Base-by-base conservation (phyloP, 2,329 filamentous ascomycete genomes). In the Arthrobotrys pseudoclavata region DNA sequence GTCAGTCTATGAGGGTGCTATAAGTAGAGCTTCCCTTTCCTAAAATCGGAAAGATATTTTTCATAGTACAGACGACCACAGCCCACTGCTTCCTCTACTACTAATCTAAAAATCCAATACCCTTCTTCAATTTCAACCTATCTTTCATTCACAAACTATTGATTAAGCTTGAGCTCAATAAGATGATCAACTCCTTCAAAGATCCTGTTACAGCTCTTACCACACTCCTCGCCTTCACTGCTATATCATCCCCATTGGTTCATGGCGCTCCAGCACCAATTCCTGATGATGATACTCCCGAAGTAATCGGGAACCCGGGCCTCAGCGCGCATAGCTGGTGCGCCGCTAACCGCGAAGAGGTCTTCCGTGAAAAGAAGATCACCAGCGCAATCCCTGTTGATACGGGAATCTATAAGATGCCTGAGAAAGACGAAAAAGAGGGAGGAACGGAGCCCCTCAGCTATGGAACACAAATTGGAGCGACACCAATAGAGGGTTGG, bases 261-360 rank as follows among this genome's bases (percentile, higher is more conserved):
- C 34, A 31, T n/a, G 22, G 45, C 9, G 47, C 37, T 20, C 50
- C 69, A 61, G 18, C 47, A 26, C 48, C 69, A 62, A 13, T 61
- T 15, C 69, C 69, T 4, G 55, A 70, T 31, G 57, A 70, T 48
- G 53, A 37, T 4, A 22, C 12, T 4, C n/a, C 29, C 4, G 15
- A 18, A 6, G 9, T 20, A 20, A 40, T 74, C 0, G 69, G 62
- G 1, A 68, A 60, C 45, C 69, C 50, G 4, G 69, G 62, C 13
- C 40, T 48, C 20, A 74, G 69, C 10, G 18, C 61, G 7, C 50
- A 74, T 20, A 67, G 62, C 20, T 74, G 69, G 69, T 68, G 69
- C 15, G 34, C 18, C n/a, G 60, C 22, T 0, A 63, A 63, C 13
- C 37, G 60, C 9, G 22, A 63, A 31, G 42, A 48, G 7, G 60